phyloP scores from a whole-genome alignment of 306 rosid species.

The Ormosia semicastrata region DNA sequence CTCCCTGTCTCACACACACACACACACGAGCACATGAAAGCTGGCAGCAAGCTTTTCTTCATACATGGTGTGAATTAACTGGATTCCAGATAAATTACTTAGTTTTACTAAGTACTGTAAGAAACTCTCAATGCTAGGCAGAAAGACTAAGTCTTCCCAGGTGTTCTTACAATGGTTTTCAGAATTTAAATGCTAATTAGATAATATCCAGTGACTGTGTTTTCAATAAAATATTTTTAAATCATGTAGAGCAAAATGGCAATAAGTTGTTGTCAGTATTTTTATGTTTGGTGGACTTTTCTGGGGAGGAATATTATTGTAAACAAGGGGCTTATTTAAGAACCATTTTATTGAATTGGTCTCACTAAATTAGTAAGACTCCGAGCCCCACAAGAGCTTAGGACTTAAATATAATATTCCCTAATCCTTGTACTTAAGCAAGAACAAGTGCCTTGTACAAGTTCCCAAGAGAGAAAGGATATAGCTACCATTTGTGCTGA shows the following conservation, averaged over 20 bases:
- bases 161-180: not conserved
- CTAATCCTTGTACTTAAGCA: not conserved
- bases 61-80: not conserved
- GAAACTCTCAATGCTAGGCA: not conserved
- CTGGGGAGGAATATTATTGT: slow-evolving; percentile 10
- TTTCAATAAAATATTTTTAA: not conserved
- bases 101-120: not conserved
- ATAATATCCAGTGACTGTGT: not conserved
- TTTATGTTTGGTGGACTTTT: slow-evolving; percentile 24
- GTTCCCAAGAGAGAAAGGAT: not conserved
- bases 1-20: not conserved
- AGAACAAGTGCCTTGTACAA: not conserved
- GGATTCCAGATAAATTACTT: not conserved
- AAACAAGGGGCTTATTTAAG: slow-evolving; percentile 6
- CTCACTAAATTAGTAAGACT: slow-evolving; percentile 16
- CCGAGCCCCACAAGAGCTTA: not conserved
- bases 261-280: slow-evolving; percentile 20
- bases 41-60: not conserved
- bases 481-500: slow-evolving; percentile 3
- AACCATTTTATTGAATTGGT: slow-evolving; percentile 16
- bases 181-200: not conserved
- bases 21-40: not conserved
- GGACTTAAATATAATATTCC: slow-evolving; percentile 10
- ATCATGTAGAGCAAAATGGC: slow-evolving; percentile 7
- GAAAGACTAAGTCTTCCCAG: not conserved